Conservation (phyloP, 306 rosid genomes). For the Trifolium repens region DNA sequence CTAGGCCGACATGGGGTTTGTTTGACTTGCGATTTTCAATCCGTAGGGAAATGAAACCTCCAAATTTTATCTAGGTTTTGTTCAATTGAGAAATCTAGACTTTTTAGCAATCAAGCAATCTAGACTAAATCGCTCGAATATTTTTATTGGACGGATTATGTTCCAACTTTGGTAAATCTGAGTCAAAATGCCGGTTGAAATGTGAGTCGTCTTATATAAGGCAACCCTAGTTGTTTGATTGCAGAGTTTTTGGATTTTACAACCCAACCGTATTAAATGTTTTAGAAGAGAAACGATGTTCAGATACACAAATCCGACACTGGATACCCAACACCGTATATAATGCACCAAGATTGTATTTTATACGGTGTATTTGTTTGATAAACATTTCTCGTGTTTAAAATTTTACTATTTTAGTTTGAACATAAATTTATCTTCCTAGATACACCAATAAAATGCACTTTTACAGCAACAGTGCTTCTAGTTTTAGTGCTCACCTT, state of each 20-base stretch:
- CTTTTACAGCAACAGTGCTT: constrained; percentile 7
- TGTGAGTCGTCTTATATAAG: not conserved
- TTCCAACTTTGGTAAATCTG: not conserved
- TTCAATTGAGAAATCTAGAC: not conserved
- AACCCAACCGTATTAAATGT: no score
- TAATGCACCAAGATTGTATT: no score
- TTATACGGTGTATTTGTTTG: no score
- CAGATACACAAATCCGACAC: no score
- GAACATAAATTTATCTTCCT: not conserved
- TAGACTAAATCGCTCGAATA: not conserved
- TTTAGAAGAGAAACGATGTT: no score
- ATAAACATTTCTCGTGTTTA: not conserved
- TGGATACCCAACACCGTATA: no score
- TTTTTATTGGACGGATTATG: not conserved
- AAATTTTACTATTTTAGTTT: not conserved
- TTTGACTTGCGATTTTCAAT: not conserved
- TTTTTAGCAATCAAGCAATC: not conserved
- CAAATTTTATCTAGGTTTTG: not conserved
- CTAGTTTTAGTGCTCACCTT: constrained; percentile 25
- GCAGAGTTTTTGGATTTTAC: no score
- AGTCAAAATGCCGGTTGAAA: not conserved
- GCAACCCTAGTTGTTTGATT: not conserved
- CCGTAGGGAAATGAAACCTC: not conserved
- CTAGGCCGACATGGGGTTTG: not conserved
- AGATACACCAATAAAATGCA: not conserved